A percentile compares a stretch with the other conserved stretches of the same genome.
Conservation (phyloP, 805 yeast species). For the Wickerhamomyces bovis region DNA sequence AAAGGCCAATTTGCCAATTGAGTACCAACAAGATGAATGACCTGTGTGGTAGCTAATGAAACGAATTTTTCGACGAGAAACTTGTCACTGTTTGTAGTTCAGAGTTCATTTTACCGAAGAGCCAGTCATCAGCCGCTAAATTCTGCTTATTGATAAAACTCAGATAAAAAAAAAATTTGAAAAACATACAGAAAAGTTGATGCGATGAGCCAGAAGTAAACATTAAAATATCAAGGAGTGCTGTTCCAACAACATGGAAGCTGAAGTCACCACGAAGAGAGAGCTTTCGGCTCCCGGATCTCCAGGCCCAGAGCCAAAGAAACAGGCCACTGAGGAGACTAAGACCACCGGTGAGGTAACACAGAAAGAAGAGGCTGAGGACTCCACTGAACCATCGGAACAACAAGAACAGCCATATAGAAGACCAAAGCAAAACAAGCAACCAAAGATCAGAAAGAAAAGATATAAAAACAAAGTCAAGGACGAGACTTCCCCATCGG, state of each 20-base stretch:
- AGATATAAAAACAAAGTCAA: conserved; percentile 57
- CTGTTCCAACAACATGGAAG: background rate
- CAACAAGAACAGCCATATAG: background rate
- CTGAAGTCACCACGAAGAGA: conserved; percentile 6
- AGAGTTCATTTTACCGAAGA: background rate
- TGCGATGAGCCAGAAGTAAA: conserved; percentile 4
- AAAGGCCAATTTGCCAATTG: conserved; percentile 45
- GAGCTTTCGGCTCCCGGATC: conserved; percentile 8
- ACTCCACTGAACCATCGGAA: background rate
- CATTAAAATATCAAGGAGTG: background rate
- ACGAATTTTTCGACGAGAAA: background rate
- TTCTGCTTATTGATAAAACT: conserved; percentile 2
- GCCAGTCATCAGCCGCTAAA: conserved; percentile 7
- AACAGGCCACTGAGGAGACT: conserved; percentile 2
- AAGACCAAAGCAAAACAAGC: conserved; percentile 2
- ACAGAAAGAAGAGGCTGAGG: conserved; percentile 1
- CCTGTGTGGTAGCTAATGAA: background rate
- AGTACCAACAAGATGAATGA: conserved; percentile 26
- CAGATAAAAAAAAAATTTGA: background rate
- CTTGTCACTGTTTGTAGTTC: background rate
- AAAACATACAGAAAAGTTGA: conserved; percentile 1
- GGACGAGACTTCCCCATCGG: conserved; percentile 77
- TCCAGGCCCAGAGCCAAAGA: conserved; percentile 1
- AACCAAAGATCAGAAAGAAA: conserved; percentile 29
- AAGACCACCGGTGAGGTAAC: background rate